phyloP scores from a whole-genome alignment of 495 filamentous ascomycete species.

The Hypoxylon trugodes region DNA sequence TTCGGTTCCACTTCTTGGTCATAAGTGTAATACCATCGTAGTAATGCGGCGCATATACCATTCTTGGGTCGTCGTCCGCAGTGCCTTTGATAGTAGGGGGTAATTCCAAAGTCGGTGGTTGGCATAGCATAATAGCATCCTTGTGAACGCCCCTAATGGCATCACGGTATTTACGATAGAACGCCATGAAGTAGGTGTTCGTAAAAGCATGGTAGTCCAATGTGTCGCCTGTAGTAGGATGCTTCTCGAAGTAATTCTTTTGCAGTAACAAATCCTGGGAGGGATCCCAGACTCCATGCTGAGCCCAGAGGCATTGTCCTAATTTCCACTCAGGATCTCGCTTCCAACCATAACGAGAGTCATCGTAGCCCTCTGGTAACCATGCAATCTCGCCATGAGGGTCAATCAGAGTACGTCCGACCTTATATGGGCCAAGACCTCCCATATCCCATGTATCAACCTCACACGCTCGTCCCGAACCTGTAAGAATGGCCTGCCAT shows the following conservation, averaged over 20 bases:
- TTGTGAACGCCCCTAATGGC: conserved; percentile 79
- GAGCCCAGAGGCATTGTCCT: conserved; percentile 94
- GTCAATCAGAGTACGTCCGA: conserved; percentile 82
- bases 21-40: conserved; percentile 97
- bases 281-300: conserved; percentile 95
- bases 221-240: conserved; percentile 71
- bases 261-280: conserved; percentile 75
- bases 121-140: conserved; percentile 85
- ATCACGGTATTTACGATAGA: conserved; percentile 79
- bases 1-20: conserved; percentile 98
- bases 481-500: conserved; percentile 91
- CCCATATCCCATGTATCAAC: conserved; percentile 94
- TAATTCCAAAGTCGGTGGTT: conserved; percentile 90
- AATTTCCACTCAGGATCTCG: conserved; percentile 89
- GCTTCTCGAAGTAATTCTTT: conserved; percentile 88
- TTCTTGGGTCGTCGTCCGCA: conserved; percentile 82
- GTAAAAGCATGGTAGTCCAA: conserved; percentile 87
- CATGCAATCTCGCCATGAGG: conserved; percentile 86
- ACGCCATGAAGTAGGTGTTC: conserved; percentile 85
- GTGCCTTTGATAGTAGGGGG: conserved; percentile 90
- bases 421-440: conserved; percentile 88
- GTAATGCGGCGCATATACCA: conserved; percentile 94
- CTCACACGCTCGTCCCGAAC: conserved; percentile 88
- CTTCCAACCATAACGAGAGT: conserved; percentile 88
- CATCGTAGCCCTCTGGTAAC: conserved; percentile 82